phyloP scores from a whole-genome alignment of 768 basidiomycete genomes.

The Leccinum sublutescens region DNA sequence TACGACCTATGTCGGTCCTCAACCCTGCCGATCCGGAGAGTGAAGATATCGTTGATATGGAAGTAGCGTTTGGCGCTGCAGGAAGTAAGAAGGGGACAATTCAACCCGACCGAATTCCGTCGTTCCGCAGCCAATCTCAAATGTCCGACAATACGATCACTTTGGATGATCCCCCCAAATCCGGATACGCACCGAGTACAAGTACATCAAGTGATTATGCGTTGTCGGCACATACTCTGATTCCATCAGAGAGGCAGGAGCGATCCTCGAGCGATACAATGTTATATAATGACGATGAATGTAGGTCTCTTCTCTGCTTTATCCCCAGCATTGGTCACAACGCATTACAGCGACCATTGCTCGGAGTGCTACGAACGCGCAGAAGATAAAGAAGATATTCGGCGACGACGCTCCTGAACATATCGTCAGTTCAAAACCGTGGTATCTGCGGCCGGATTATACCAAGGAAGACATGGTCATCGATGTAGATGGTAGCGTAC shows the following conservation, averaged over 20 bases:
- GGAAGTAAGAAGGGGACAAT: constrained; percentile 31
- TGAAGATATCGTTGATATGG: constrained; percentile 60
- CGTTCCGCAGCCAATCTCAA: constrained; percentile 34
- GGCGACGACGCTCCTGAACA: constrained; percentile 42
- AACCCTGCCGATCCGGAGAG: constrained; percentile 40
- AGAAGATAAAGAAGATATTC: constrained; percentile 45
- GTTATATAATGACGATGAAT: constrained; percentile 26
- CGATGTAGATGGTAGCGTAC: constrained; percentile 79
- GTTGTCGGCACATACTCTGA: constrained; percentile 25
- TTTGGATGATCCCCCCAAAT: constrained; percentile 25
- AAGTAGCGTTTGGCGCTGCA: constrained; percentile 45
- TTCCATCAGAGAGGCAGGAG: constrained; percentile 24
- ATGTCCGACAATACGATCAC: constrained; percentile 36
- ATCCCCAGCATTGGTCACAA: constrained; percentile 1
- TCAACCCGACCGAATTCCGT: constrained; percentile 24
- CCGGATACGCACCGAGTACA: constrained; percentile 18
- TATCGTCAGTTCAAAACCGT: constrained; percentile 56
- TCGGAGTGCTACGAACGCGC: constrained; percentile 34
- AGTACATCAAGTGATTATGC: constrained; percentile 27
- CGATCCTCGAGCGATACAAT: constrained; percentile 18
- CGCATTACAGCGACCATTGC: constrained; percentile 18
- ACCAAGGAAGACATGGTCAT: constrained; percentile 78
- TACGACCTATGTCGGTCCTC: constrained; percentile 39
- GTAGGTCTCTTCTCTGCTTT: constrained; percentile 11
- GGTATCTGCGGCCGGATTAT: constrained; percentile 86